Base-by-base conservation (phyloP, 2,329 filamentous ascomycete genomes). In the Exophiala mesophila region DNA sequence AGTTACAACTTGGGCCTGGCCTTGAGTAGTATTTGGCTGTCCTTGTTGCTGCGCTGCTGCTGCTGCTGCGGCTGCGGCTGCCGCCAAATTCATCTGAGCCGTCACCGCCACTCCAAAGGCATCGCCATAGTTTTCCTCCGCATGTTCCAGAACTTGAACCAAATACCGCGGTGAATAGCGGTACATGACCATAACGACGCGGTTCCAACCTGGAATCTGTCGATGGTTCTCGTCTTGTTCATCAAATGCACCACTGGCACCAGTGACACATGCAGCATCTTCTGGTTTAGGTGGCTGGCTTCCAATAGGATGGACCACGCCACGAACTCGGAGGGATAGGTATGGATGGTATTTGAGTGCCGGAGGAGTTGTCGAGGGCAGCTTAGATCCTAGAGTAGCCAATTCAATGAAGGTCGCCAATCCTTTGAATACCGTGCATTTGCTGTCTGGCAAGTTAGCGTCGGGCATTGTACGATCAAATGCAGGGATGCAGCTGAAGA, bases 131-230 rank as follows among this genome's bases (percentile, higher is more conserved):
- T 44, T 42, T 20, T 41, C 36, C 18, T 48, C 36, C 13, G 58
- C 49, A 18, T 51, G 28, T 10, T 55, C 54, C 6, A 52, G 44
- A 15, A 50, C 44, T 5, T 50, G 42, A 15, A 55, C 48, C 9
- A 55, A 44, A 16, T 52, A 44, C 6, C 50, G 45, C 5, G 39
- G 45, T 6, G 53, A 54, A 3, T 55, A 41, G 18, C 57, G 52
- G 45, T 60, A 66, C 5, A 64, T 56, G 10, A 59, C 50, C 50
- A 68, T 64, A 38, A 61, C 59, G 32, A 69, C 57, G 8, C 64
- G 59, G 4, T 39, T 54, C 62, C 64, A 68, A 15, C 61, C 63
- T 13, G 51, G 50, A 21, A 67, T 56, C 13, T 24, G 8, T 19
- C 31, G 15, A 15, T 40, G 15, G 6, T 7, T 32, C 7, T 13